A percentile compares a stretch with the other conserved stretches of the same genome.
These are phyloP conservation scores for Aspergillus sp. DNA, from an alignment of 2,329 filamentous ascomycete species.

Conservation along the genomic window DNA sequence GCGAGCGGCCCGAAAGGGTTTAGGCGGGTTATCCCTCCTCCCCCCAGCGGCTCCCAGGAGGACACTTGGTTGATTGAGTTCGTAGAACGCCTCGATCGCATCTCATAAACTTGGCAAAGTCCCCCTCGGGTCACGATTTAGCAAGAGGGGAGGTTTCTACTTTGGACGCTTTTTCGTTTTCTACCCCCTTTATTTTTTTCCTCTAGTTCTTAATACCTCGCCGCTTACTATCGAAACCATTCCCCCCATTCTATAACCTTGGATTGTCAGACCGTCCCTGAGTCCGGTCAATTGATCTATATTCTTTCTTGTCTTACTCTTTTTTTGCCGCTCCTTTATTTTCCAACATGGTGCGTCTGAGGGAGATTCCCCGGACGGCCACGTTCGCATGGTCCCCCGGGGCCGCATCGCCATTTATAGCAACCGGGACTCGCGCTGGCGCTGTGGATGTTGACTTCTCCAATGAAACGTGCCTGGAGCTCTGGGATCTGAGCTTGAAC, in stretches of 20 bases:
- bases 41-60: slow-evolving; percentile 34
- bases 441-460: slow-evolving; percentile 97
- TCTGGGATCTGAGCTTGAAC: slow-evolving; percentile 91
- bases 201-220: neutral
- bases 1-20: slow-evolving; percentile 29
- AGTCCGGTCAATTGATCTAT: slow-evolving; percentile 23
- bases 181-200: slow-evolving; percentile 13
- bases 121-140: slow-evolving; percentile 28
- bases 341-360: slow-evolving; percentile 81
- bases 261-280: slow-evolving; percentile 8
- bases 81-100: slow-evolving; percentile 22
- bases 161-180: slow-evolving; percentile 12
- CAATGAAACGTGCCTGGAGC: slow-evolving; percentile 90
- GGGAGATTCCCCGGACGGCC: slow-evolving; percentile 94
- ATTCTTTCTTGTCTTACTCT: slow-evolving; percentile 9
- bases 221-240: neutral
- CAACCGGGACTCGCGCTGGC: slow-evolving; percentile 90
- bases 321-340: slow-evolving; percentile 18
- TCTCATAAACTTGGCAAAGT: slow-evolving; percentile 16
- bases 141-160: slow-evolving; percentile 28
- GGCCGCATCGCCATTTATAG: slow-evolving; percentile 74
- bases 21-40: slow-evolving; percentile 23
- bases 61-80: slow-evolving; percentile 41
- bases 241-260: slow-evolving; percentile 19
- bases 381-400: slow-evolving; percentile 96